Evolutionary conservation across 148 eudicot species (phyloP).

Genomic region (Arbutus unedo): DNA sequence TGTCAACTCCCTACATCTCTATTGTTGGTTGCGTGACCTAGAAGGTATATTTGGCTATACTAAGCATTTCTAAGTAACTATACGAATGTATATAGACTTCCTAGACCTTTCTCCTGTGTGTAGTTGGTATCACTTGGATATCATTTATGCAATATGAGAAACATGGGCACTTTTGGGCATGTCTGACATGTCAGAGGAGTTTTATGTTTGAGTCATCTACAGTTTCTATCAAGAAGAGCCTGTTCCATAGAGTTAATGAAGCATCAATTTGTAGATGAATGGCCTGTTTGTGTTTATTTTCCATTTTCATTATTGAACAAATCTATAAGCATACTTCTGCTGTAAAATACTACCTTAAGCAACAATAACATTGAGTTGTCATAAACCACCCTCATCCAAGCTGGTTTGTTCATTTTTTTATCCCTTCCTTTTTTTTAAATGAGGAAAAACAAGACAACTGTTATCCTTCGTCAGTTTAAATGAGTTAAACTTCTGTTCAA

Average conservation of each 20-base stretch:
- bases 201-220: not conserved
- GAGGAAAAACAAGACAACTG: not conserved
- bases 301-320: not conserved
- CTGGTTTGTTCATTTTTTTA: not conserved
- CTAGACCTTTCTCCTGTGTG: not conserved
- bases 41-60: not conserved
- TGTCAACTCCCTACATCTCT: not conserved
- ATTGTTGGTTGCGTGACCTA: not conserved
- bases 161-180: not conserved
- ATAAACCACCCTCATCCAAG: not conserved
- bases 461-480: not conserved
- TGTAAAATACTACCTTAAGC: not conserved
- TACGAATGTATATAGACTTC: not conserved
- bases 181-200: not conserved
- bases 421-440: not conserved
- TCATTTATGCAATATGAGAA: not conserved
- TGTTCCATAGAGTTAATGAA: not conserved
- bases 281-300: not conserved
- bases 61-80: not conserved
- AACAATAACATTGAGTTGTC: not conserved
- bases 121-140: not conserved
- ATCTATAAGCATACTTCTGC: not conserved
- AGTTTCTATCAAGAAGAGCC: not conserved
- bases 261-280: not conserved
- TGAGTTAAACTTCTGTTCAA: conserved; percentile 4